Evolutionary conservation across 2,329 filamentous ascomycete species (phyloP).

Genomic region (Elsinoe perseae): DNA sequence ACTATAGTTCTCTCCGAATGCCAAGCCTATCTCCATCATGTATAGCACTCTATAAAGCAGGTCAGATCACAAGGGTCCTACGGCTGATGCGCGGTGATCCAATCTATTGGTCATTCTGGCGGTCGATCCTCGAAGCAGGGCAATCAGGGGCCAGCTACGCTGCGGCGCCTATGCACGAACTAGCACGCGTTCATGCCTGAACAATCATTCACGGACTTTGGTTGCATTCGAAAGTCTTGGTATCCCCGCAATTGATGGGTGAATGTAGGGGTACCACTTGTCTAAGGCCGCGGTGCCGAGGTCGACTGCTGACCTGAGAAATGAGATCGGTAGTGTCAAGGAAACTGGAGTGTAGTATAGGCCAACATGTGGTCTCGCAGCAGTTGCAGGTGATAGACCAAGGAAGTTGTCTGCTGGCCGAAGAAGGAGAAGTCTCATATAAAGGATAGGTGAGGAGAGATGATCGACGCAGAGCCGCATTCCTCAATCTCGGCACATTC

Average conservation of each 20-base stretch:
- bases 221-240: background rate
- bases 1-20: background rate
- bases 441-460: no score
- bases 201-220: background rate
- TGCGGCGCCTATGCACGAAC: background rate
- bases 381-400: no score
- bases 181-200: background rate
- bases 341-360: no score
- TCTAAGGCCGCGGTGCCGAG: background rate
- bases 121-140: background rate
- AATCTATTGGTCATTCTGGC: background rate
- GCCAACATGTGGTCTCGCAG: no score
- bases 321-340: no score
- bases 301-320: no score
- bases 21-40: background rate
- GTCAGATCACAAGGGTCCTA: background rate
- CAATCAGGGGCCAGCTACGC: background rate
- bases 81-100: conserved; percentile 1
- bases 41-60: background rate
- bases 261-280: background rate
- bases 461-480: no score
- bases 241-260: conserved; percentile 3
- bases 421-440: no score
- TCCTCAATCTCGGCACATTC: no score
- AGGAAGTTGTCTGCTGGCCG: no score